Evolutionary conservation across 495 filamentous ascomycete genomes (phyloP), one percentile per base, ranked within the genome.

Genomic region (Thozetella sp.): DNA sequence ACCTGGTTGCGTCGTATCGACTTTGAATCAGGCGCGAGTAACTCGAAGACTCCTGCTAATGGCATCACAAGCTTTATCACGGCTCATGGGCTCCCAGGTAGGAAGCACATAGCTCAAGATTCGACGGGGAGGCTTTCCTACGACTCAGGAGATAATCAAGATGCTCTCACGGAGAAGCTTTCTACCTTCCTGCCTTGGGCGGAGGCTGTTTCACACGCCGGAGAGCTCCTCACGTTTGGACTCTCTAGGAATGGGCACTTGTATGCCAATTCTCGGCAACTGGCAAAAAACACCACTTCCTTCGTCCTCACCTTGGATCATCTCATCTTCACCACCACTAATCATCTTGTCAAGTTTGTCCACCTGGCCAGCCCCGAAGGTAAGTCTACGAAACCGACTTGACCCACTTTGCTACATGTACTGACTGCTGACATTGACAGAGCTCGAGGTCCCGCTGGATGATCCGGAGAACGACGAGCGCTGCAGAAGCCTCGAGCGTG

Each of bases 261-360:
- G 13, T 96, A 88, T 66, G 90, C 90, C 24, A 93, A 95, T 63
- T 85, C 88, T 34, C 80, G 82, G 20, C 77, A 87, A 15, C 73
- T 98, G 40, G 85, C 86, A 2, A 90, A 88, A 67, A 95, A 92
- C 62, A 97, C 93, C 74, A 97, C 95, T 1, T 98, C 95, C 0
- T 97, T 96, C 66, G 66, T 92, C 15, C 75, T 93, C 30, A 97
- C 93, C 0, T 74, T 86, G n/a, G 81, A 85, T 25, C 93, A 97
- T 80, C 76, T 99, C 19, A 85, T 98, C 51, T 93, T 91, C 69
- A 97, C 95, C 20, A 98, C 94, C 1, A 92, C 87, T 52, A 90
- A 92, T 59, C 93, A 97, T 72, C 78, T 96, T 17, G 73, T 97
- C 56, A 99, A 97, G 70, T 98, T 98, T 70, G 87, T 97, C 19